A percentile compares a stretch with the other conserved stretches of the same genome.
These are phyloP conservation scores for Kazachstania sp. DNA, from an alignment of 1,139 yeast species.

Conservation along the genomic window DNA sequence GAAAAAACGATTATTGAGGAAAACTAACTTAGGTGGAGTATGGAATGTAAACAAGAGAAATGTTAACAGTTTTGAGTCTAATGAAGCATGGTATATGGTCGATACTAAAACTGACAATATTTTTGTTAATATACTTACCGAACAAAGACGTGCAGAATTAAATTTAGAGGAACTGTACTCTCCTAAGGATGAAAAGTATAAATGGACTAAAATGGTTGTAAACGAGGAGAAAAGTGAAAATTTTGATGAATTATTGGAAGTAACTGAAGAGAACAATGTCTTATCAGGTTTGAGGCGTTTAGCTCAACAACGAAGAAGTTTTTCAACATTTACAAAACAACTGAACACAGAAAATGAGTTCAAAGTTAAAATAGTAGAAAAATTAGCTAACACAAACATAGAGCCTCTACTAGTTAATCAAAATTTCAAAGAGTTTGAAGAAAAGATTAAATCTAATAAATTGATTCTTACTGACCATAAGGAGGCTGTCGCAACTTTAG, in stretches of 20 bases:
- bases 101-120: constrained; percentile 58
- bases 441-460: too few species aligned
- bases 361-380: too few species aligned
- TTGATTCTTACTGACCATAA: too few species aligned
- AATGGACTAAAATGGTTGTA: constrained; percentile 22
- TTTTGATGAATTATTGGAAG: constrained; percentile 3
- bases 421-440: too few species aligned
- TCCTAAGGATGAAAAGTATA: constrained; percentile 36
- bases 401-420: too few species aligned
- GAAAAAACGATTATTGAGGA: constrained; percentile 53
- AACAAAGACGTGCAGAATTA: constrained; percentile 55
- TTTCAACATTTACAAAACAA: constrained; percentile 6
- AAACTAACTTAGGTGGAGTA: constrained; percentile 40
- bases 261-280: constrained; percentile 19
- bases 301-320: constrained; percentile 24
- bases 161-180: constrained; percentile 67
- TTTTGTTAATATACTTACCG: constrained; percentile 63
- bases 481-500: too few species aligned
- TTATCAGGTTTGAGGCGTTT: constrained; percentile 23
- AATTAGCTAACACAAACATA: too few species aligned
- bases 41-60: constrained; percentile 17
- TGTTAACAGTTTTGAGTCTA: constrained; percentile 7
- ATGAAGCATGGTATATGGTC: constrained; percentile 76
- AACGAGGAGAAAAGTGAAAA: not conserved
- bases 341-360: too few species aligned